phyloP scores from a whole-genome alignment of 208 protist genomes.

The Crithidia brevicula region DNA sequence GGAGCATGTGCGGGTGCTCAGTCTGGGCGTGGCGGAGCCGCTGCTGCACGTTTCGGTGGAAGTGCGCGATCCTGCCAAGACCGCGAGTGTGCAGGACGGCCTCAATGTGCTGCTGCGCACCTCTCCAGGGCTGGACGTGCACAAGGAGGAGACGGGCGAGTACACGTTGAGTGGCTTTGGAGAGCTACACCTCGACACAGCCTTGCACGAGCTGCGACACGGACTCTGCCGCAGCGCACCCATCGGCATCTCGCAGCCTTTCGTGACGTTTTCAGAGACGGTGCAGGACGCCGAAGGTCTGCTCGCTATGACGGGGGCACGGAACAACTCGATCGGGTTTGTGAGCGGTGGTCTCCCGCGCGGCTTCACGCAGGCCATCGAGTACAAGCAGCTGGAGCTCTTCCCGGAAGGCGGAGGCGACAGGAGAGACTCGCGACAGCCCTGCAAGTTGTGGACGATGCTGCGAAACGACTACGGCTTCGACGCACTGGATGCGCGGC shows the following conservation, averaged over 20 bases:
- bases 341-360: constrained; percentile 47
- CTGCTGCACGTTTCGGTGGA: constrained; percentile 97
- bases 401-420: constrained; percentile 27
- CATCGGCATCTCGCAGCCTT: constrained; percentile 94
- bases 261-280: constrained; percentile 98
- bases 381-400: constrained; percentile 59
- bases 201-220: constrained; percentile 97
- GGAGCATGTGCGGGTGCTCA: constrained; percentile 44
- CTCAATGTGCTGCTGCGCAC: constrained; percentile 93
- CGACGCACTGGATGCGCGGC: constrained; percentile 95
- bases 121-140: constrained; percentile 90
- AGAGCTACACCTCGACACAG: constrained; percentile 99
- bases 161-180: constrained; percentile 98
- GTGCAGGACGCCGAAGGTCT: constrained; percentile 92
- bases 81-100: constrained; percentile 94
- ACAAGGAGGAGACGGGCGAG: constrained; percentile 98
- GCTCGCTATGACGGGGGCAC: constrained; percentile 67
- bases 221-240: constrained; percentile 58
- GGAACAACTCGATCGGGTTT: constrained; percentile 50
- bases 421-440: constrained; percentile 15
- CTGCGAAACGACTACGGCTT: constrained; percentile 90
- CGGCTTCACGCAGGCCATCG: constrained; percentile 49
- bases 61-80: constrained; percentile 95
- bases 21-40: constrained; percentile 36
- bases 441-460: constrained; percentile 52